Base-by-base conservation (phyloP, 768 basidiomycete species). In the Rhodotorula babjevae region DNA sequence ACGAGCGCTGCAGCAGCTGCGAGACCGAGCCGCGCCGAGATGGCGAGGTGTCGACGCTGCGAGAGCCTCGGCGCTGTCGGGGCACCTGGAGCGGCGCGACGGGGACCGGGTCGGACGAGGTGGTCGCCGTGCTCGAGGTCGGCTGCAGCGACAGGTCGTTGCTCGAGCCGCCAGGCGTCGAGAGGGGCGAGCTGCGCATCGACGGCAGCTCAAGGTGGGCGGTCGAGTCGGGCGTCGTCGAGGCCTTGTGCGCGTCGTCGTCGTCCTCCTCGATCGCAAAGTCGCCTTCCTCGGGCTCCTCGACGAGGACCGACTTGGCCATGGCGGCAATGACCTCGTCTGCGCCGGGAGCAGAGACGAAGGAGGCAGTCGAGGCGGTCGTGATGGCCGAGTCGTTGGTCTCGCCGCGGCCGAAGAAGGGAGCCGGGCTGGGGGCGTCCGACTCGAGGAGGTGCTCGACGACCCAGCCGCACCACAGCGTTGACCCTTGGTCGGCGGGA, bases 401-500 rank as follows among this genome's bases (percentile, higher is more conserved):
- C n/a, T 57, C 31, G 1, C 56, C 56, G 31, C 21, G 56, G 50
- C 9, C 21, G 36, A 50, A 23, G 49, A 63, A 53, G 2, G 62
- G 50, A 21, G 23, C 19, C 31, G 46, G 33, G 27, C 47, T 33
- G 63, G 63, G 77, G 52, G 64, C 56, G 23, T 68, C 67, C 44
- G 62, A 23, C 67, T 65, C 47, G 57, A 73, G 50, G 33, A 78
- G 74, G 59, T 79, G 79, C 67, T 82, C 79, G 16, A 83, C 80
- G 16, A 81, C 78, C 84, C 84, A 84, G 56, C 83, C 80, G 21
- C 79, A 79, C 84, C 84, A 84, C 15, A 84, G 75, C 12, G 81
- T 81, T 57, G 79, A 75, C 3, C 79, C 75, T 61, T 80, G 79
- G 66, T 84, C 84, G 4, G 76, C 55, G 2, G 83, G 61, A 0